Evolutionary conservation across 148 eudicot species (phyloP), one percentile per base, ranked within the genome.

Genomic region (Chenopodium berlandieri): DNA sequence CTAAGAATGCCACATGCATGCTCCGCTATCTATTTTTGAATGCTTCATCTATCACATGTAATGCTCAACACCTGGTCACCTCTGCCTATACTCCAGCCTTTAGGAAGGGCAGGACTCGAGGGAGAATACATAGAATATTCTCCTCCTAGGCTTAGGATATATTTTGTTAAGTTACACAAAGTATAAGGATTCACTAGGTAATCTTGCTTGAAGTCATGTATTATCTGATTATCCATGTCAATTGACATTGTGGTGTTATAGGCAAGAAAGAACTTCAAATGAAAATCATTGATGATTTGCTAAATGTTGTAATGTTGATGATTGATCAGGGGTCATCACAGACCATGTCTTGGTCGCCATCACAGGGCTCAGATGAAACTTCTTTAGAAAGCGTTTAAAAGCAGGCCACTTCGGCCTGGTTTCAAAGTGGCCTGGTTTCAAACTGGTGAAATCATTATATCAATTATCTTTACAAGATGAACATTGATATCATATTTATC

Each of bases 351-450:
- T 72, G 83, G 84, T 78, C 34, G 30, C 68, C 23, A 25, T 73
- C 81, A 44, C 64, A 81, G 27, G 12, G 81, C 81, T 84, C 81
- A 30, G 81, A 56, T n/a, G 81, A 83, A 62, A 58, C 27, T 20
- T 73, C 56, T 77, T 9, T 67, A 40, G 70, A 65, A 69, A 27
- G 48, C 23, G 23, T 9, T 37, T 76, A 76, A 19, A 77, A 80
- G 7, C 19, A 47, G 6, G 63, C 37, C 30, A 32, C 68, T 69
- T 40, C 23, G 37, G 34, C 74, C n/a, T 52, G 25, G 47, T 64
- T 74, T 73, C 16, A 34, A 32, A 31, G 66, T 46, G 60, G 54
- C 74, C n/a, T 52, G 25, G 47, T 64, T 74, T 73, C 16, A 34
- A 32, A 31, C 72, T 46, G 60, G 54, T 22, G 48, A 27, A 31